Evolutionary conservation across 179 eudicot species (phyloP), one percentile per base, ranked within the genome.

Genomic region (Nepenthes alata): DNA sequence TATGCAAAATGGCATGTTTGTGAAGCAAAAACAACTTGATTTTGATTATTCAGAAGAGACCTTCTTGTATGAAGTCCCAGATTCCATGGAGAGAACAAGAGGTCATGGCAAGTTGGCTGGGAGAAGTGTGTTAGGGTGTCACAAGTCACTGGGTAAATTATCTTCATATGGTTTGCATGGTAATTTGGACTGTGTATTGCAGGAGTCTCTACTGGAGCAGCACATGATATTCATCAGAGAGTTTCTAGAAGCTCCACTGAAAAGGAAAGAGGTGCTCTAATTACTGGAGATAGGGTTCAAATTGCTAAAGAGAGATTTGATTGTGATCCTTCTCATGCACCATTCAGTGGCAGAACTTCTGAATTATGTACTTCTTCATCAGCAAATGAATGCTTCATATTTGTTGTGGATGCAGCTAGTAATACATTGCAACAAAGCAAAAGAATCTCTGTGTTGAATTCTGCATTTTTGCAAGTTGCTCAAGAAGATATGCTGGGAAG

Each of bases 21-120:
- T 81, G 69, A 67, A 75, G 60, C 94, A 80, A 47, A 77, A 79
- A 65, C 76, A 77, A 57, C 82, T 81, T 60, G 81, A 73, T 62
- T 81, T 77, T 61, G 71, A 74, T 65, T 75, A 74, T 14, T 53
- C 56, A 50, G 86, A 74, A 66, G 74, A 77, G 47, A 54, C 44
- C 67, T 57, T 35, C 67, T 39, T 59, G 54, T 53, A 60, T 47
- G 66, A 67, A 47, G 9, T 14, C 49, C 56, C 11, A 58, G 53
- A 41, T 67, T 63, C 69, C 34, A 47, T n/a, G 10, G 45, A 52
- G 45, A 39, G 7, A 39, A 39, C 45, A 3, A 7, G 45, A 39
- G 45, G 45, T 4, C 45, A 39, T 39, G 69, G 73, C 60, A 55
- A 66, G 35, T 16, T 9, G 34, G 8, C 48, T 36, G 62, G 62